Percentiles rank a stretch among this genome's conserved stretches.
These are phyloP conservation scores for Lolium rigidum DNA, from an alignment of 176 grass and related monocot species.

Conservation along the genomic window DNA sequence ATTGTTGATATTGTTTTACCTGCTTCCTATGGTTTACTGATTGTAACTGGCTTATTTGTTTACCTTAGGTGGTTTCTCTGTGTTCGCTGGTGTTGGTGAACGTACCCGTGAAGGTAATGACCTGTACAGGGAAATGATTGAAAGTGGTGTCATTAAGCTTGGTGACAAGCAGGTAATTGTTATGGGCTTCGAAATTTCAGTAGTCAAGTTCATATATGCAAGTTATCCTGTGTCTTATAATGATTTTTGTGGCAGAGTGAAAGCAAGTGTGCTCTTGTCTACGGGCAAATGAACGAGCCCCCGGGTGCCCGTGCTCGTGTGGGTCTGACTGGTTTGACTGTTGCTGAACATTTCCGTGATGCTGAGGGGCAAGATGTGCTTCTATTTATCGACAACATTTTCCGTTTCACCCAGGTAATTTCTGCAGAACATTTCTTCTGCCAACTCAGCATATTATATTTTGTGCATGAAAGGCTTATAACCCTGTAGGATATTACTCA, in stretches of 20 bases:
- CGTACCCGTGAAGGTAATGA: constrained; percentile 97
- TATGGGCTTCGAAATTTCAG: neutral
- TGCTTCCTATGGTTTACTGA: constrained; percentile 4
- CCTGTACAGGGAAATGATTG: constrained; percentile 98
- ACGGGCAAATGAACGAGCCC: constrained; percentile 97
- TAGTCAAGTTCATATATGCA: neutral
- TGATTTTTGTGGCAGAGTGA: constrained; percentile 56
- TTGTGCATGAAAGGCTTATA: neutral
- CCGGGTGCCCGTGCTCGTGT: constrained; percentile 97
- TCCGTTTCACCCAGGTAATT: constrained; percentile 91
- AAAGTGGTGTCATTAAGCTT: constrained; percentile 99
- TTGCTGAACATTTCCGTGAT: constrained; percentile 95
- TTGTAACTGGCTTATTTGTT: constrained; percentile 19
- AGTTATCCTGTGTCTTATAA: neutral
- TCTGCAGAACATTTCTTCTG: neutral
- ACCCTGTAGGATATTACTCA: neutral
- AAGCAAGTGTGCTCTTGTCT: constrained; percentile 96
- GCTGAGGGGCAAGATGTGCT: constrained; percentile 98
- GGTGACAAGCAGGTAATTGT: constrained; percentile 78
- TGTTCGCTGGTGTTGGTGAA: constrained; percentile 95
- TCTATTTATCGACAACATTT: constrained; percentile 98
- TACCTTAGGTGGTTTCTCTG: constrained; percentile 95
- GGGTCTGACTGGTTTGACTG: constrained; percentile 89
- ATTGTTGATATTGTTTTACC: neutral
- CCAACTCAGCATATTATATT: neutral